Conservation (phyloP, 2,329 filamentous ascomycete genomes). For the Fusarium fracticaudum region DNA sequence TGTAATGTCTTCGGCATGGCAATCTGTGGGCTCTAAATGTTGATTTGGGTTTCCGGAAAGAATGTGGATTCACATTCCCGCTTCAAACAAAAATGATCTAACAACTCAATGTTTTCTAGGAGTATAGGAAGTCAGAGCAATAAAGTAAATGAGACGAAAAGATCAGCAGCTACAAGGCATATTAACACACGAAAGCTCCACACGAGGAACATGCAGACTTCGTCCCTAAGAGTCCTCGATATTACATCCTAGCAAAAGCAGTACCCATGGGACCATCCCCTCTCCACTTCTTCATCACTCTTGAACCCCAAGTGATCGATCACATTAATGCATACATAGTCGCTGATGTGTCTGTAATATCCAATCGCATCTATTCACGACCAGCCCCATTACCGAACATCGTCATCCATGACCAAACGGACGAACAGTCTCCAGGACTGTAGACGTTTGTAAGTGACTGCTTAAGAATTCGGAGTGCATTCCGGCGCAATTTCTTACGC, state of each 20-base stretch:
- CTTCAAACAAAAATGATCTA: neutral
- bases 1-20: conserved; percentile 13
- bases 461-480: neutral
- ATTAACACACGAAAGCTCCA: neutral
- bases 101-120: neutral
- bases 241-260: neutral
- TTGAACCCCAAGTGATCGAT: conserved; percentile 13
- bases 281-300: neutral
- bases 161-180: neutral
- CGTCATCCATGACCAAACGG: neutral
- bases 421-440: neutral
- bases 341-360: conserved; percentile 1
- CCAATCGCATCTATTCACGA: conserved; percentile 8
- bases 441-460: neutral
- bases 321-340: neutral
- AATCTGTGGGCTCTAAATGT: neutral
- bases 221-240: neutral
- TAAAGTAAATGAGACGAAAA: neutral
- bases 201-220: neutral
- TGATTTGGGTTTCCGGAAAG: neutral
- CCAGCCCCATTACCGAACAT: neutral
- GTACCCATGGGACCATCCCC: neutral
- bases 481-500: neutral
- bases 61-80: neutral
- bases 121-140: neutral